phyloP scores from a whole-genome alignment of 2,329 filamentous ascomycete species.

The Curvularia verruculosa region DNA sequence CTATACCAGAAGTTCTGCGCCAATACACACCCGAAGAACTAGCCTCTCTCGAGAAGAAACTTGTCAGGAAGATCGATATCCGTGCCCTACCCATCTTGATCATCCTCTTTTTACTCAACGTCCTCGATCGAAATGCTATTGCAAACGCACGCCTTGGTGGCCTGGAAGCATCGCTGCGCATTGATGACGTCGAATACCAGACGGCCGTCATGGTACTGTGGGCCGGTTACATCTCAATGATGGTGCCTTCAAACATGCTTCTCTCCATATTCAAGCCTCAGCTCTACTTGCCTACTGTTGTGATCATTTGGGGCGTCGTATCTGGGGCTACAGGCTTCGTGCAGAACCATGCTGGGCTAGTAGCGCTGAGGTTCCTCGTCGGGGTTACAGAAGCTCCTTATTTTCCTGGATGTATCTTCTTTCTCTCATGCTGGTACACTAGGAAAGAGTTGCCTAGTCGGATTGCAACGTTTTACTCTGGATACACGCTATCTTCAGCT shows the following conservation, averaged over 20 bases:
- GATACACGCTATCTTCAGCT: constrained; percentile 59
- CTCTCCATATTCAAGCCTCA: constrained; percentile 62
- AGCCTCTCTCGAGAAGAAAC: constrained; percentile 34
- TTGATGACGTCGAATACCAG: constrained; percentile 30
- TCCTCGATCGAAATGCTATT: constrained; percentile 41
- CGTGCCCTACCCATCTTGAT: constrained; percentile 38
- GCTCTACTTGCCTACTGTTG: constrained; percentile 58
- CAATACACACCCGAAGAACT: constrained; percentile 22
- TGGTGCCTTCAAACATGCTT: constrained; percentile 66
- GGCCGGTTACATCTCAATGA: constrained; percentile 64
- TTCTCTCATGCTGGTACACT: constrained; percentile 34
- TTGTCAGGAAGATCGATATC: constrained; percentile 39
- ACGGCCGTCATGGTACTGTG: constrained; percentile 59
- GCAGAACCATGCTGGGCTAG: constrained; percentile 50
- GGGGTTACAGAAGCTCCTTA: constrained; percentile 34
- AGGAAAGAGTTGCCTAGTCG: constrained; percentile 56
- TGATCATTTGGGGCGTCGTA: constrained; percentile 52
- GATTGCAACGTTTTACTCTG: constrained; percentile 62
- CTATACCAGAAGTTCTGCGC: constrained; percentile 21
- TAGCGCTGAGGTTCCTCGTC: constrained; percentile 53
- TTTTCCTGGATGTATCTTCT: constrained; percentile 28
- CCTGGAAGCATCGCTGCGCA: constrained; percentile 18
- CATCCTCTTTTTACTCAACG: constrained; percentile 39
- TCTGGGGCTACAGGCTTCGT: constrained; percentile 57
- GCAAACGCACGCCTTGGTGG: constrained; percentile 37